Evolutionary conservation across 2,329 filamentous ascomycete genomes (phyloP).

Genomic region (Coniochaeta hoffmannii): DNA sequence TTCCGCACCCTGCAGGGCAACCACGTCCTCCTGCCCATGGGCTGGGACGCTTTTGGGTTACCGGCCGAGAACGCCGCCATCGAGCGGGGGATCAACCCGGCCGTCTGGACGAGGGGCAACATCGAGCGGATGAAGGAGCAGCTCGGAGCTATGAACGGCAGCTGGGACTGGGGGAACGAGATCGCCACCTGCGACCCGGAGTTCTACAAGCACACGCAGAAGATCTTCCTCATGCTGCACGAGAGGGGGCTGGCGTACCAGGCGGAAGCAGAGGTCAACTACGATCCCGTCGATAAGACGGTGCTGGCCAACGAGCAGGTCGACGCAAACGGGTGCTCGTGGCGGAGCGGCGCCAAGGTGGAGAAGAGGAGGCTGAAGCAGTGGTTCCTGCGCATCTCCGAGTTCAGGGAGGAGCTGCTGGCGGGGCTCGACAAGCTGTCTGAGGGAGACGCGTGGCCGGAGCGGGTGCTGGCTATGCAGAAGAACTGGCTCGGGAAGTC

Average conservation of each 20-base stretch:
- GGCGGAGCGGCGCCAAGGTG: conserved; percentile 80
- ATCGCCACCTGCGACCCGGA: conserved; percentile 74
- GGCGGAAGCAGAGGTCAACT: conserved; percentile 78
- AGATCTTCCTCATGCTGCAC: conserved; percentile 72
- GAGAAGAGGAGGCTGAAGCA: conserved; percentile 74
- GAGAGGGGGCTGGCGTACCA: conserved; percentile 74
- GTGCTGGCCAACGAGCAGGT: conserved; percentile 91
- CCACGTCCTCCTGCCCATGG: conserved; percentile 79
- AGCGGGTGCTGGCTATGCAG: conserved; percentile 76
- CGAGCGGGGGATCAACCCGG: conserved; percentile 70
- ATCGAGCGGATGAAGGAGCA: conserved; percentile 82
- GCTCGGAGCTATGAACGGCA: conserved; percentile 68
- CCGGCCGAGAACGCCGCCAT: conserved; percentile 90
- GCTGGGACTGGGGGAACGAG: conserved; percentile 78
- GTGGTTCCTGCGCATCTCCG: conserved; percentile 84
- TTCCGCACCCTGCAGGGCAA: conserved; percentile 68
- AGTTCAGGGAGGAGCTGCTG: conserved; percentile 65
- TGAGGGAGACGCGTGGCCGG: conserved; percentile 65
- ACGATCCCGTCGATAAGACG: conserved; percentile 82
- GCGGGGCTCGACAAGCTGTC: conserved; percentile 61
- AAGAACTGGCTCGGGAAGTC: conserved; percentile 84
- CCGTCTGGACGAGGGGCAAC: conserved; percentile 71
- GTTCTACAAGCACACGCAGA: conserved; percentile 87
- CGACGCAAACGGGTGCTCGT: conserved; percentile 76
- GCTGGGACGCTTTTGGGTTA: conserved; percentile 88